Conservation (phyloP, 2,329 filamentous ascomycete species). For the Xylariales sp. region DNA sequence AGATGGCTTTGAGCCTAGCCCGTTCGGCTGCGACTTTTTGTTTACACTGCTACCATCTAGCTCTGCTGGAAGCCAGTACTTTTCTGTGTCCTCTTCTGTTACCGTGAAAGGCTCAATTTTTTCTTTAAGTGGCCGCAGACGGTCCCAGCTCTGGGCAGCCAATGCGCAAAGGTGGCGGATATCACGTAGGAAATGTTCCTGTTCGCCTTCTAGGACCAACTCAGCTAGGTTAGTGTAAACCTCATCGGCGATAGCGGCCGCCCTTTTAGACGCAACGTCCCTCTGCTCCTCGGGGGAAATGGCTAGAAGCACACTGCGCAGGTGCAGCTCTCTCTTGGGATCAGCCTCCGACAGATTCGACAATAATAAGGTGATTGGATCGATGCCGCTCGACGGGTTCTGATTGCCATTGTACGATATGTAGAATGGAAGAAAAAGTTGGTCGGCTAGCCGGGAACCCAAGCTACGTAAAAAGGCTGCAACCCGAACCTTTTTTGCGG, state of each 20-base stretch:
- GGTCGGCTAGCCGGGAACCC: conserved; percentile 18
- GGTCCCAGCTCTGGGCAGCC: conserved; percentile 28
- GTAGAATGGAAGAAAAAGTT: conserved; percentile 33
- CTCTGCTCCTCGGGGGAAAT: conserved; percentile 23
- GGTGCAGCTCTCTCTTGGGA: conserved; percentile 27
- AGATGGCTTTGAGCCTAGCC: conserved; percentile 27
- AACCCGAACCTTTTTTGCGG: conserved; percentile 31
- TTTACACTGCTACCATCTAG: conserved; percentile 4
- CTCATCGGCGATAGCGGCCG: conserved; percentile 9
- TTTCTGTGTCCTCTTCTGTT: conserved; percentile 18
- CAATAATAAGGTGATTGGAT: conserved; percentile 23
- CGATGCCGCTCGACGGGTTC: conserved; percentile 3
- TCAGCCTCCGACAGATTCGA: conserved; percentile 26
- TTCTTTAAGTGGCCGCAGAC: conserved; percentile 23
- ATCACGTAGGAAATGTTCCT: not conserved
- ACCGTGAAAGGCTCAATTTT: conserved; percentile 34
- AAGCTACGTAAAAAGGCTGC: conserved; percentile 23
- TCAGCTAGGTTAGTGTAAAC: not conserved
- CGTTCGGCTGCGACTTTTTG: conserved; percentile 25
- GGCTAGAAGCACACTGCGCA: conserved; percentile 29
- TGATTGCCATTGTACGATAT: conserved; percentile 11
- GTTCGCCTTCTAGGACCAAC: conserved; percentile 1
- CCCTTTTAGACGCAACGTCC: conserved; percentile 18
- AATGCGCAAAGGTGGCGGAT: conserved; percentile 13
- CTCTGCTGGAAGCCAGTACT: conserved; percentile 36